Percentiles rank a stretch among this genome's conserved stretches.
Evolutionary conservation across 2,329 filamentous ascomycete genomes (phyloP).

Genomic region (Venturia asperata): DNA sequence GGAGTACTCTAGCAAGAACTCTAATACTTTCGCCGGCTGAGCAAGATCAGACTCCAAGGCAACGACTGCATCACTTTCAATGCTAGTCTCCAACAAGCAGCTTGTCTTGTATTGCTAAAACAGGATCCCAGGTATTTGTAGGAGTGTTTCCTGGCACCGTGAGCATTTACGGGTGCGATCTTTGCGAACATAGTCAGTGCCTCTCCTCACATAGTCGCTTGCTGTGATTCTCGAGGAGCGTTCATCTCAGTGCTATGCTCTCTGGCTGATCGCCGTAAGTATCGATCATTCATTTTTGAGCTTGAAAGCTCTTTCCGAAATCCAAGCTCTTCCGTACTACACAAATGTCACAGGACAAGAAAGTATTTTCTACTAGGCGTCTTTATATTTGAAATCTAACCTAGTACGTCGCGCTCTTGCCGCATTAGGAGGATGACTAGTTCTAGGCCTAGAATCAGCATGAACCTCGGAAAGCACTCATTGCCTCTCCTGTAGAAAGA

Average conservation of each 20-base stretch:
- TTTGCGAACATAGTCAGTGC: background rate
- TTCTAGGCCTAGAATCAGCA: background rate
- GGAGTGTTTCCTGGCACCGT: no score
- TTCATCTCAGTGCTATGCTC: background rate
- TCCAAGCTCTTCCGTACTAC: background rate
- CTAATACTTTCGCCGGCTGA: background rate
- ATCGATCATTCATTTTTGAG: no score
- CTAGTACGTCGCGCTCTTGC: no score
- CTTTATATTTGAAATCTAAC: no score
- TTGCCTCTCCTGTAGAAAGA: background rate
- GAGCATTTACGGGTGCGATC: no score
- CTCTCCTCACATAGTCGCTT: background rate
- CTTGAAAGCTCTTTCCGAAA: background rate
- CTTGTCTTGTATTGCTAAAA: no score
- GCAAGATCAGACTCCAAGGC: background rate
- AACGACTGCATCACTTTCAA: no score
- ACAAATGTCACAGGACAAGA: no score
- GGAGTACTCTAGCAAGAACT: background rate
- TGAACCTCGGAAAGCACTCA: background rate
- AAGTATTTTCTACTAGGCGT: no score
- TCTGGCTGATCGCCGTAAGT: background rate
- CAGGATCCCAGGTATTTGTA: no score
- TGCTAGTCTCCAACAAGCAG: no score
- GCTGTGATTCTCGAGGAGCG: no score
- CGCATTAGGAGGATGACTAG: background rate